These are phyloP conservation scores for Kwoniella sp. DNA, from an alignment of 768 basidiomycete genomes.

Conservation along the genomic window DNA sequence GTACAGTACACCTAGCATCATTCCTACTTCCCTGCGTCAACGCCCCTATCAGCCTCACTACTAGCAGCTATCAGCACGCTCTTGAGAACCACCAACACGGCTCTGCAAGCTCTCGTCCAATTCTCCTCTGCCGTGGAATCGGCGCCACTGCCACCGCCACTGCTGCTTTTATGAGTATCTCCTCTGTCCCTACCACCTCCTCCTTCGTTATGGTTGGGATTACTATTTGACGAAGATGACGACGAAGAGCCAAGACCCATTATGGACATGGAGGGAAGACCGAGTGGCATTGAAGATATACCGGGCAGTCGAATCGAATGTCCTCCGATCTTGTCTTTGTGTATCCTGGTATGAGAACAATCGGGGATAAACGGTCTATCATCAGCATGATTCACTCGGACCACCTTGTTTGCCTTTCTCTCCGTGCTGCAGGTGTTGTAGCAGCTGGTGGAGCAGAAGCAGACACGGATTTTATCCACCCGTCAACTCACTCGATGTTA, in stretches of 20 bases:
- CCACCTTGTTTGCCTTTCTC: constrained; percentile 3
- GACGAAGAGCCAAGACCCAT: constrained; percentile 38
- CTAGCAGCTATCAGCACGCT: constrained; percentile 54
- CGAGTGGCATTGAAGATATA: constrained; percentile 58
- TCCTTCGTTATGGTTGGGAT: constrained; percentile 3
- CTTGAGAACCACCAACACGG: constrained; percentile 65
- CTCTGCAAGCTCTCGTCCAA: constrained; percentile 91
- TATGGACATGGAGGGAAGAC: constrained; percentile 40
- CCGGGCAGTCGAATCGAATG: constrained; percentile 92
- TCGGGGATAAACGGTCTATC: no score
- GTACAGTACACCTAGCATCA: not conserved
- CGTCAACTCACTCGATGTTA: constrained; percentile 72
- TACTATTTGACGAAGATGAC: not conserved
- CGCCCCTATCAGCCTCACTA: constrained; percentile 48
- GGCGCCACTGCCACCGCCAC: not conserved
- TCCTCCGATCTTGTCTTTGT: constrained; percentile 93
- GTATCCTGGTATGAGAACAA: constrained; percentile 70
- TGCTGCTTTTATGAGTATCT: not conserved
- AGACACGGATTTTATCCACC: not conserved
- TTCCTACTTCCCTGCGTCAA: not conserved
- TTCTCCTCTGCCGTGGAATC: constrained; percentile 72
- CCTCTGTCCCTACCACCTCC: not conserved
- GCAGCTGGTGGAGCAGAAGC: constrained; percentile 26
- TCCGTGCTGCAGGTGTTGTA: not conserved
- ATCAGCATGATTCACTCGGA: no score